phyloP scores from a whole-genome alignment of 257 asterid species.

The Marsdenia floribunda region DNA sequence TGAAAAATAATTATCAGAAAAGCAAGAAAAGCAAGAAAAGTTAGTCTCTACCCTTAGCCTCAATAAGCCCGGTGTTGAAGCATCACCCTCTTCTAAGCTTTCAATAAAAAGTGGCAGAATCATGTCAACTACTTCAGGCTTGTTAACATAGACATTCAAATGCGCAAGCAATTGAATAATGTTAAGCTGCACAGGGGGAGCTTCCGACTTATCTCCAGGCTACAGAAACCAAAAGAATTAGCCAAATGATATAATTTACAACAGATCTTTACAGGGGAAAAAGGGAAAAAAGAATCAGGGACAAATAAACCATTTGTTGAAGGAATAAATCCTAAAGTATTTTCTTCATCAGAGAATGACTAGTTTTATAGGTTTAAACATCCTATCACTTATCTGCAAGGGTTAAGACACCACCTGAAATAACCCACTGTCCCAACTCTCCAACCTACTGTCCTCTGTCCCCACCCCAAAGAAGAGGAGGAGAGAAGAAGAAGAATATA shows the following conservation, averaged over 20 bases:
- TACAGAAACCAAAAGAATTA: conserved; percentile 25
- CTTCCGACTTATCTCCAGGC: conserved; percentile 72
- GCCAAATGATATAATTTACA: not conserved
- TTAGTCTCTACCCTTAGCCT: conserved; percentile 64
- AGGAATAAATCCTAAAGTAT: not conserved
- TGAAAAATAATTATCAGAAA: not conserved
- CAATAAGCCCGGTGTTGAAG: conserved; percentile 79
- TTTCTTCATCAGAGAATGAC: not conserved
- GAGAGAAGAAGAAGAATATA: not conserved
- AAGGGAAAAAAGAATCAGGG: not conserved
- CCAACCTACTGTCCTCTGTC: no score
- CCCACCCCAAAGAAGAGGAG: no score
- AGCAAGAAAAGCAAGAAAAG: not conserved
- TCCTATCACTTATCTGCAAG: not conserved
- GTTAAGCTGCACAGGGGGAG: conserved; percentile 80
- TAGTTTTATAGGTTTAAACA: not conserved
- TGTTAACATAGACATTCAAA: conserved; percentile 61
- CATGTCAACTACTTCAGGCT: conserved; percentile 94
- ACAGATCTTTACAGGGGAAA: not conserved
- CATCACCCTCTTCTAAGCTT: conserved; percentile 98
- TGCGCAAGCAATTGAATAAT: conserved; percentile 83
- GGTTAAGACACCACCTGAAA: not conserved
- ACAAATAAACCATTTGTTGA: not conserved
- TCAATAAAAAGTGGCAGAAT: conserved; percentile 88
- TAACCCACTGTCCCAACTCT: not conserved